These are phyloP conservation scores for Melampsora larici-populina DNA, from an alignment of 1,284 basidiomycete genomes.

Conservation along the genomic window DNA sequence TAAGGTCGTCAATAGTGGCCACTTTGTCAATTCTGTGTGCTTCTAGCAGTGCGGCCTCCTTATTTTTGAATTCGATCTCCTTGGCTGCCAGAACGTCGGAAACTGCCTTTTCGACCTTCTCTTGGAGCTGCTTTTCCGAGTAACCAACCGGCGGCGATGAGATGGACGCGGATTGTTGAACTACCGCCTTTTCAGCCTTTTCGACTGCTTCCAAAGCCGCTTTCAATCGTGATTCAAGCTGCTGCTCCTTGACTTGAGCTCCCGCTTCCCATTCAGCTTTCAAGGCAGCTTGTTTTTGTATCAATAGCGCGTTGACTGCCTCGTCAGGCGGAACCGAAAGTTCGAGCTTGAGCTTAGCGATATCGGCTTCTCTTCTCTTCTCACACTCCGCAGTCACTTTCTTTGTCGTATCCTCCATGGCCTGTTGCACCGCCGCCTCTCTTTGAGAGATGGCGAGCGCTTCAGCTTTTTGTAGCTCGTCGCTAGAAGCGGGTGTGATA, in stretches of 20 bases:
- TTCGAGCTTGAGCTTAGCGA: conserved; percentile 31
- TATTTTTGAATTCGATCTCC: not conserved
- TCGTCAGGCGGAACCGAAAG: conserved; percentile 5
- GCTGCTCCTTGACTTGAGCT: conserved; percentile 1
- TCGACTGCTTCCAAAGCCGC: not conserved
- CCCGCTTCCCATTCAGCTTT: conserved; percentile 24
- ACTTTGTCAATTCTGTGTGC: conserved; percentile 14
- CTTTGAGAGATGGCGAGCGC: conserved; percentile 18
- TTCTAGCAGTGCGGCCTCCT: conserved; percentile 25
- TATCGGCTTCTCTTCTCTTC: conserved; percentile 15
- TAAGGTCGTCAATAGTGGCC: conserved; percentile 13
- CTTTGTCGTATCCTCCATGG: conserved; percentile 24
- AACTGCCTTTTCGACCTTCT: conserved; percentile 35
- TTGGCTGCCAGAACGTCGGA: not conserved
- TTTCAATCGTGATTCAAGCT: conserved; percentile 14
- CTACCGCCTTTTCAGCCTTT: not conserved
- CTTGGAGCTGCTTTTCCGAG: conserved; percentile 18
- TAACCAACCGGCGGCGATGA: not conserved
- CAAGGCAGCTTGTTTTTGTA: conserved; percentile 15
- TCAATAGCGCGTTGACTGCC: conserved; percentile 3
- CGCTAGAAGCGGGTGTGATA: not conserved
- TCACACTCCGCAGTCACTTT: conserved; percentile 18
- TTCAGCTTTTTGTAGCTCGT: conserved; percentile 13
- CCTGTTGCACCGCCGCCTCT: conserved; percentile 18
- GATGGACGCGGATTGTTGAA: conserved; percentile 3